Evolutionary conservation across 768 basidiomycete species (phyloP).

Genomic region (Arthromyces matolae): DNA sequence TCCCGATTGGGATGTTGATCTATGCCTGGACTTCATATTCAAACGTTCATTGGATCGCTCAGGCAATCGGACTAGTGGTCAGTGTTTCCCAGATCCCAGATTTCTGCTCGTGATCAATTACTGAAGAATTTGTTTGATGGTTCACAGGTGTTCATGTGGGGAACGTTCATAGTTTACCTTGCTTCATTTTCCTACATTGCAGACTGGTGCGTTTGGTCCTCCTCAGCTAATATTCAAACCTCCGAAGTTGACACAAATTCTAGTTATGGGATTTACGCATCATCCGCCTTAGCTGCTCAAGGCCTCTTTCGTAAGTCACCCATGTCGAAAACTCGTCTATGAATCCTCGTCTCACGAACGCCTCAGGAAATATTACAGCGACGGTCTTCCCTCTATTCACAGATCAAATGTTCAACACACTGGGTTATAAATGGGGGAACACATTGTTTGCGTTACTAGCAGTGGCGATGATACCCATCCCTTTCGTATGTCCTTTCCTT

Average conservation of each 20-base stretch:
- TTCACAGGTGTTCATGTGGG: slow-evolving; percentile 50
- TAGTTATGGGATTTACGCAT: slow-evolving; percentile 60
- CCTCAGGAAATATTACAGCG: slow-evolving; percentile 21
- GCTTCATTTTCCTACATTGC: slow-evolving; percentile 59
- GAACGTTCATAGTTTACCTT: slow-evolving; percentile 51
- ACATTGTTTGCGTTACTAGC: slow-evolving; percentile 53
- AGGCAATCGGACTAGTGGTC: slow-evolving; percentile 49
- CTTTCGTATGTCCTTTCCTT: slow-evolving; percentile 38
- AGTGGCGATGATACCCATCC: slow-evolving; percentile 50
- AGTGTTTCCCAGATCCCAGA: no score
- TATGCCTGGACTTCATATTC: slow-evolving; percentile 67
- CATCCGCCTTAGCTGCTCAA: slow-evolving; percentile 60
- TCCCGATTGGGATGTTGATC: slow-evolving; percentile 62
- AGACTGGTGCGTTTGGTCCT: slow-evolving; percentile 47
- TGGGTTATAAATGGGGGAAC: slow-evolving; percentile 58
- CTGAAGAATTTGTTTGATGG: no score
- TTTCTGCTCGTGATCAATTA: no score
- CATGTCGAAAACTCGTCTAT: not conserved
- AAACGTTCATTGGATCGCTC: slow-evolving; percentile 57
- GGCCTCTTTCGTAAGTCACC: not conserved
- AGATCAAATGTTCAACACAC: slow-evolving; percentile 46
- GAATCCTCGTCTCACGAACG: not conserved
- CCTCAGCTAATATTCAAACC: no score
- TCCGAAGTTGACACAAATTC: no score
- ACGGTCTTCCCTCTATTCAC: slow-evolving; percentile 61